These are phyloP conservation scores for Eragrostis curvula DNA, from an alignment of 176 grass and related monocot species.

Conservation along the genomic window DNA sequence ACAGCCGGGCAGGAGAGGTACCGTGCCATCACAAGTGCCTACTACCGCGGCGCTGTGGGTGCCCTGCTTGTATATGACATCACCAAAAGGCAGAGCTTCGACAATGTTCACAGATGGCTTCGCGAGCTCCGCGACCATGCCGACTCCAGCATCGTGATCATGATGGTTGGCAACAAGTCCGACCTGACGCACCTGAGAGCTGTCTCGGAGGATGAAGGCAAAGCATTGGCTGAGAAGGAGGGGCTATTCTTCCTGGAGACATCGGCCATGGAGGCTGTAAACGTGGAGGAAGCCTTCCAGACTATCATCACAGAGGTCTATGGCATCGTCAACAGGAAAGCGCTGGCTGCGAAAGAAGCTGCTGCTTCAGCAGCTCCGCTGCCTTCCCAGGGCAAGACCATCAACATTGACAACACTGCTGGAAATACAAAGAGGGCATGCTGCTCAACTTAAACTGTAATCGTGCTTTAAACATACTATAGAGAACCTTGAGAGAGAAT, in stretches of 20 bases:
- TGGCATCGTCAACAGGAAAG: conserved; percentile 79
- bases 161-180: conserved; percentile 82
- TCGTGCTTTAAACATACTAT: conserved; percentile 3
- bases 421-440: conserved; percentile 56
- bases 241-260: conserved; percentile 81
- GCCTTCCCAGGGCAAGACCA: conserved; percentile 66
- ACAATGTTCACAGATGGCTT: conserved; percentile 80
- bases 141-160: conserved; percentile 79
- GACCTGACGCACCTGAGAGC: conserved; percentile 75
- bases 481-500: conserved; percentile 36
- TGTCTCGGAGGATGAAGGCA: conserved; percentile 59
- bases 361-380: conserved; percentile 45
- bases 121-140: conserved; percentile 79
- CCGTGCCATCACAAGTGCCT: conserved; percentile 84
- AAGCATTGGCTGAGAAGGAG: conserved; percentile 78
- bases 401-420: conserved; percentile 52
- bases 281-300: conserved; percentile 86
- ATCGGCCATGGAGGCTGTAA: conserved; percentile 80
- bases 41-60: conserved; percentile 79
- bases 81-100: conserved; percentile 77
- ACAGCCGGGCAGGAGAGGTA: conserved; percentile 94
- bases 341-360: conserved; percentile 62
- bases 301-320: conserved; percentile 78
- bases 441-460: conserved; percentile 61
- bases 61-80: conserved; percentile 87